phyloP scores from a whole-genome alignment of 345 rosid genomes.

The Eucalyptus victrix region DNA sequence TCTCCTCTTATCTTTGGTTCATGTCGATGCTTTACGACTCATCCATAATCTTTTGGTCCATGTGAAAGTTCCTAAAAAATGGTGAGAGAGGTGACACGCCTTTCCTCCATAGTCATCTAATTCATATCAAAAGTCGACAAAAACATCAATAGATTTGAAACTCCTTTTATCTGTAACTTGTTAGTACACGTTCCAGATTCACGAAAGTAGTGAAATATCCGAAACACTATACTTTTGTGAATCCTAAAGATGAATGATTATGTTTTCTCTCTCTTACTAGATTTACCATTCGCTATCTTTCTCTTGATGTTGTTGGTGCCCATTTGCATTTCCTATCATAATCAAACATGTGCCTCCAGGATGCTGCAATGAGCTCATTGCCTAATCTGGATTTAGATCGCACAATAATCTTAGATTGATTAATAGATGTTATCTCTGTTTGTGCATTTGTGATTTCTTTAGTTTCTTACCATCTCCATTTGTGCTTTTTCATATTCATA shows the following conservation, averaged over 20 bases:
- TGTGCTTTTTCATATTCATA: background rate
- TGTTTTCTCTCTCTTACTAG: background rate
- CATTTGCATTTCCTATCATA: background rate
- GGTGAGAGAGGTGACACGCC: background rate
- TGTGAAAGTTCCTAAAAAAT: background rate
- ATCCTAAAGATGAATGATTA: background rate
- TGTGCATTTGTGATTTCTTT: background rate
- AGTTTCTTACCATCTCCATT: background rate
- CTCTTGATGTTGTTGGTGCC: background rate
- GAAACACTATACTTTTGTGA: too few relatives aligned
- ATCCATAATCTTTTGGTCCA: background rate
- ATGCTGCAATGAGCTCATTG: background rate
- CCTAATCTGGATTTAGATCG: background rate
- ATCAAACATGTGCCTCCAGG: background rate
- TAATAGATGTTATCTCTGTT: background rate
- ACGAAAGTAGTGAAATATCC: background rate
- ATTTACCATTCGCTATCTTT: too few relatives aligned
- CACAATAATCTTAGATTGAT: background rate
- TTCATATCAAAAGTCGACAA: too few relatives aligned
- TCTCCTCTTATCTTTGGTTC: background rate
- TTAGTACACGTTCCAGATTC: background rate
- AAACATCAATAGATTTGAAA: background rate
- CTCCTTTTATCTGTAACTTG: background rate
- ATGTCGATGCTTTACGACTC: background rate
- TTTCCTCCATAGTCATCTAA: background rate